Evolutionary conservation across 73 alveolate species (phyloP).

Genomic region (Breviolum minutum): DNA sequence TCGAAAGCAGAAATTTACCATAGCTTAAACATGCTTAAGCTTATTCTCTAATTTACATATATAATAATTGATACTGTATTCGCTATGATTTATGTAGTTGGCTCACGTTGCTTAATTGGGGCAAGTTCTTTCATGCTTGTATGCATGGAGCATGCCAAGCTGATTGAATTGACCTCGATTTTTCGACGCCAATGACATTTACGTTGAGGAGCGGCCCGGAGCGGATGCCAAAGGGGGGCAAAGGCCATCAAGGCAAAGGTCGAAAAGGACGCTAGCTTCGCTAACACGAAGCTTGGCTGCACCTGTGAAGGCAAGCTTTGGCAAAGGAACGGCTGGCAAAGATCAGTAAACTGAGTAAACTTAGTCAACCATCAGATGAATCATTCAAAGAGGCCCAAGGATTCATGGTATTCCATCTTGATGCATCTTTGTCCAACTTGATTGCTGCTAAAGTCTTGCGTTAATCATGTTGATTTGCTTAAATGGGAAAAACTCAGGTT

Average conservation of each 20-base stretch:
- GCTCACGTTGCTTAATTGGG: not conserved
- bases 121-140: not conserved
- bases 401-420: too few species aligned
- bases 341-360: too few species aligned
- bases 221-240: not conserved
- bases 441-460: too few species aligned
- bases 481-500: too few species aligned
- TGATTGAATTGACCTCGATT: not conserved
- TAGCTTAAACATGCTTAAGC: too few species aligned
- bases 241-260: not conserved
- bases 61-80: not conserved
- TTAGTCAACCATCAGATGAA: too few species aligned
- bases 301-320: not conserved
- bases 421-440: too few species aligned
- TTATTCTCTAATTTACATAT: too few species aligned
- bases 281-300: not conserved
- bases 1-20: too few species aligned
- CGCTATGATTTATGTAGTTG: not conserved
- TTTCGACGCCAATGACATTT: not conserved
- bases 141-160: not conserved
- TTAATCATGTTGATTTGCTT: too few species aligned
- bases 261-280: conserved; percentile 50
- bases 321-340: too few species aligned
- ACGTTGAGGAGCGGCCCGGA: not conserved
- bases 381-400: too few species aligned